Base-by-base conservation (phyloP, 306 rosid species). In the Prunus armeniaca region DNA sequence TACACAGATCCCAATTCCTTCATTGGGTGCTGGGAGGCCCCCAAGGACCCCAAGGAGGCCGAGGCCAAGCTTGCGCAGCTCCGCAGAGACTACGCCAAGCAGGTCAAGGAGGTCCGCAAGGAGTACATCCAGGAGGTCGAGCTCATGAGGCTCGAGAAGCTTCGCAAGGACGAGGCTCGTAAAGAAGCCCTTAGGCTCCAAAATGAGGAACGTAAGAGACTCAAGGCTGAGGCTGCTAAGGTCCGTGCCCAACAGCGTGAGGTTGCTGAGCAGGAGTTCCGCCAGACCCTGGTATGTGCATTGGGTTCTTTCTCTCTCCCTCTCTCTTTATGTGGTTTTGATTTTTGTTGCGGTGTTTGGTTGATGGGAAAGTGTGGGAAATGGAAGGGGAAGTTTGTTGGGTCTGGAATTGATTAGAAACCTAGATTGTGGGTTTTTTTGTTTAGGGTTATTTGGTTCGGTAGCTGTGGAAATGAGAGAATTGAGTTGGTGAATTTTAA, bases 81-180 rank as follows among this genome's bases (percentile, higher is more conserved):
- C 25, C 85, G 97, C 3, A 81, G 91, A 73, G 88, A 93, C 28
- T 91, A 91, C n/a, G 92, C 96, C 38, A 93, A 88, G 84, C 91
- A 91, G 68, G 86, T 93, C 70, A 89, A 83, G 79, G 89, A 87
- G 82, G 73, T 89, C 54, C 88, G 96, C 56, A 93, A 91, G 89
- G 84, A 80, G 19, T 93, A 84, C 77, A 88, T 91, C 24, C 72
- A 32, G 1, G 97, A 91, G 76, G 91, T 89, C 55, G 96, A 93
- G 62, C 78, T 88, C 46, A 81, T 86, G 86, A 78, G 82, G 34
- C 80, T 89, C 5, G 96, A 93, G 69, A 91, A 88, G 76, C 88
- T 83, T 68, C 89, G 85, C 20, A 89, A 88, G 65, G 96, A 93
- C 9, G 97, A 91, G 51, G 93, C 91, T 14, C 83, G 79, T 34